These are phyloP conservation scores for Thielaviopsis euricoi DNA, from an alignment of 2,329 filamentous ascomycete species.

Conservation along the genomic window DNA sequence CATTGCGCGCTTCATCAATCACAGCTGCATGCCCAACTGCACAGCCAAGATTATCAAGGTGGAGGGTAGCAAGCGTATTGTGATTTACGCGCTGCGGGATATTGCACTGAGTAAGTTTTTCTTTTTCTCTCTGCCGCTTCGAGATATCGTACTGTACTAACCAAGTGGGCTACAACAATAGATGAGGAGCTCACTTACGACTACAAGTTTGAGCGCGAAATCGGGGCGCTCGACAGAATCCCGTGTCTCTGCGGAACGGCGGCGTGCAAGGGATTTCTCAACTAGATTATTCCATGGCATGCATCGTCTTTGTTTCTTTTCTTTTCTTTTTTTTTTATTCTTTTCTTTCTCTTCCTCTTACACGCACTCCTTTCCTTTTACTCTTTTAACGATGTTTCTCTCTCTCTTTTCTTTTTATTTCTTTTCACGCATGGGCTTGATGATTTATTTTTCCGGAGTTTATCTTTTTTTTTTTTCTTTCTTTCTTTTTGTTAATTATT, in stretches of 20 bases:
- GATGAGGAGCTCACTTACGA: slow-evolving; percentile 99
- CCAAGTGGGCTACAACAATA: too few relatives aligned
- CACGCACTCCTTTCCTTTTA: background rate
- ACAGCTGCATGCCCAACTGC: slow-evolving; percentile 95
- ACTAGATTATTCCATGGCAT: slow-evolving; percentile 35
- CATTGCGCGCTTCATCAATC: slow-evolving; percentile 96
- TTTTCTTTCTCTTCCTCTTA: background rate
- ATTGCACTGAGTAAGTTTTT: slow-evolving; percentile 72
- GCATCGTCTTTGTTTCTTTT: background rate
- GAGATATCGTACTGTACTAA: slow-evolving; percentile 11
- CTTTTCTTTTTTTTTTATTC: background rate
- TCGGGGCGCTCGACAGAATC: slow-evolving; percentile 85
- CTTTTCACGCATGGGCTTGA: background rate
- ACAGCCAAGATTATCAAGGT: slow-evolving; percentile 99
- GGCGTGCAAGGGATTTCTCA: slow-evolving; percentile 97
- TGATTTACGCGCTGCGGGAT: slow-evolving; percentile 93
- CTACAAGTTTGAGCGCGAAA: slow-evolving; percentile 98
- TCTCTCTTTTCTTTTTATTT: background rate
- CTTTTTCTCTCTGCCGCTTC: background rate
- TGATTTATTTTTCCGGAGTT: background rate
- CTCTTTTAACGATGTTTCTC: background rate
- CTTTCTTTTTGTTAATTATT: background rate
- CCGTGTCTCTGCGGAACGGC: slow-evolving; percentile 93
- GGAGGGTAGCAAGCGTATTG: slow-evolving; percentile 92
- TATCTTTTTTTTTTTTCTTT: background rate